Conservation (phyloP, 2,329 filamentous ascomycete genomes). For the Ambrosiella cleistominuta region DNA sequence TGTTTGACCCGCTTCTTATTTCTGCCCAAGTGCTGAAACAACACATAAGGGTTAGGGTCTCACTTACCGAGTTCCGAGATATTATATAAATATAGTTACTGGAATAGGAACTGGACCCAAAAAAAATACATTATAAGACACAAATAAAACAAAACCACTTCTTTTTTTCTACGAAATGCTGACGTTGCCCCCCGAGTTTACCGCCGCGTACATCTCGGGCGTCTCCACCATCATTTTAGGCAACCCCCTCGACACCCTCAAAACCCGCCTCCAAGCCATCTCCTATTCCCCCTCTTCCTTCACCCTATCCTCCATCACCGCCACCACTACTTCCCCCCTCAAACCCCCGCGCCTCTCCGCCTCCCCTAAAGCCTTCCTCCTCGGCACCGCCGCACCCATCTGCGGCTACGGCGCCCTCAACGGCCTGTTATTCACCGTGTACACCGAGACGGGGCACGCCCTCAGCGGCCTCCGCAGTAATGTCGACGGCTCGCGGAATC, state of each 20-base stretch:
- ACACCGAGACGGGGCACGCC: conserved; percentile 61
- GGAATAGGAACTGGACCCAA: too few species aligned
- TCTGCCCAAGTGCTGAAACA: too few species aligned
- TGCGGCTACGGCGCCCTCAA: conserved; percentile 84
- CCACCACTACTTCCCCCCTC: conserved; percentile 7
- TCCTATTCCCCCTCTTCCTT: conserved; percentile 6
- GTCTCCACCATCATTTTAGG: conserved; percentile 74
- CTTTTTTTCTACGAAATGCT: not conserved
- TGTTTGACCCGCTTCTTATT: too few species aligned
- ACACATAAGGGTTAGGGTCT: too few species aligned
- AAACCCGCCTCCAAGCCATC: conserved; percentile 44
- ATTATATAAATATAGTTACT: too few species aligned
- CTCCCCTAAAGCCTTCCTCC: conserved; percentile 23
- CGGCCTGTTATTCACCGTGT: conserved; percentile 73
- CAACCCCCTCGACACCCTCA: conserved; percentile 59
- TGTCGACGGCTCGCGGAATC: not conserved
- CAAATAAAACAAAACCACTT: not conserved
- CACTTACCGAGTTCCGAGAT: too few species aligned
- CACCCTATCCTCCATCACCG: not conserved
- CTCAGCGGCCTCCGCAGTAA: conserved; percentile 25
- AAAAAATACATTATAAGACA: too few species aligned
- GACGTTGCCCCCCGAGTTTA: conserved; percentile 67
- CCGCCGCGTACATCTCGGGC: conserved; percentile 80
- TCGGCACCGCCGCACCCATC: conserved; percentile 68
- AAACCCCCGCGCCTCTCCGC: conserved; percentile 11